Conservation (phyloP, 495 filamentous ascomycete species). For the Trichoderma orchidacearum region DNA sequence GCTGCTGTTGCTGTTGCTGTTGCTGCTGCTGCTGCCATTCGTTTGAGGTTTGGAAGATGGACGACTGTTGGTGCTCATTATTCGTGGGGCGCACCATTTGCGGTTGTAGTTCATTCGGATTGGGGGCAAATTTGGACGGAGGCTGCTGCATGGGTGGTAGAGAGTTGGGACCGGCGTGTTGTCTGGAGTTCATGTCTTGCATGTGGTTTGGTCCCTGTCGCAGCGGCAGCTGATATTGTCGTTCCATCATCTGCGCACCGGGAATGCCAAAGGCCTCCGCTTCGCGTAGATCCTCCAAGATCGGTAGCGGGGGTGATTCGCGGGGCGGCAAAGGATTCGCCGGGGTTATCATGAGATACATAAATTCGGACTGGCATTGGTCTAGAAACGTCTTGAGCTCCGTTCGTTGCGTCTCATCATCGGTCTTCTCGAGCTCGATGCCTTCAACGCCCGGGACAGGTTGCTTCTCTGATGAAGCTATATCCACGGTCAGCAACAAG, state of each 20-base stretch:
- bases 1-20: constrained; percentile 28
- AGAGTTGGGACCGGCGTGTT: constrained; percentile 39
- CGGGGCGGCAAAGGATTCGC: constrained; percentile 46
- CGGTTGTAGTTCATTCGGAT: constrained; percentile 25
- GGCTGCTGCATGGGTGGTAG: constrained; percentile 31
- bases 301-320: constrained; percentile 34
- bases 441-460: constrained; percentile 5
- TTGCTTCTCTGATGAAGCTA: constrained; percentile 12
- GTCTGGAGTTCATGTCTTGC: constrained; percentile 24
- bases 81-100: constrained; percentile 30
- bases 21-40: constrained; percentile 7
- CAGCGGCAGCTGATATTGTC: constrained; percentile 17
- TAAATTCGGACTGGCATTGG: constrained; percentile 48
- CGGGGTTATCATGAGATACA: constrained; percentile 50
- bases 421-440: constrained; percentile 15
- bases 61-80: constrained; percentile 14
- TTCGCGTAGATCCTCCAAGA: constrained; percentile 35
- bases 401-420: constrained; percentile 39
- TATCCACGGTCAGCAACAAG: not conserved
- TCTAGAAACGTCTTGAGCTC: constrained; percentile 50
- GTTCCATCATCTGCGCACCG: constrained; percentile 14
- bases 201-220: constrained; percentile 28
- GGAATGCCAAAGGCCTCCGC: constrained; percentile 25
- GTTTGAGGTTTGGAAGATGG: not conserved
- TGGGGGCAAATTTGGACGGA: constrained; percentile 18